phyloP scores from a whole-genome alignment of 768 basidiomycete genomes.

The Boletus pseudo-olivaceus region DNA sequence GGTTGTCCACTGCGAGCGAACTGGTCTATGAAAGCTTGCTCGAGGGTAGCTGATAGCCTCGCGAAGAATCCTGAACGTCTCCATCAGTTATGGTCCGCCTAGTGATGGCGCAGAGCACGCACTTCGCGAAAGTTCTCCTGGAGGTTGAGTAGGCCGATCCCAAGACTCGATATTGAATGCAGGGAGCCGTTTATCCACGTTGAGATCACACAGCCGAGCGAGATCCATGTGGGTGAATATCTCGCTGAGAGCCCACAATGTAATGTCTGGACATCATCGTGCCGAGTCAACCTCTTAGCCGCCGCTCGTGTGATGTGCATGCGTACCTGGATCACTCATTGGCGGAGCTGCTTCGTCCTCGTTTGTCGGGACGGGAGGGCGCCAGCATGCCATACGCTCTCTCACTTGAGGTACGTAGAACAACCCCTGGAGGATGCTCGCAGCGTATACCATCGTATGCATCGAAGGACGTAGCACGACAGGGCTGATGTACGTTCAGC shows the following conservation, averaged over 20 bases:
- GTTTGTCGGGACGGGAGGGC: slow-evolving; percentile 22
- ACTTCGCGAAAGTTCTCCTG: slow-evolving; percentile 45
- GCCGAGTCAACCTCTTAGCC: not conserved
- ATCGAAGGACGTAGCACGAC: slow-evolving; percentile 61
- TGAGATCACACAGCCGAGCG: slow-evolving; percentile 53
- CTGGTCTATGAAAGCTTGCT: slow-evolving; percentile 41
- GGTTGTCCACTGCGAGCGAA: slow-evolving; percentile 31
- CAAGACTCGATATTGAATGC: slow-evolving; percentile 43
- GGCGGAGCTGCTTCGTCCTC: slow-evolving; percentile 25
- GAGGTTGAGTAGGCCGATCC: slow-evolving; percentile 33
- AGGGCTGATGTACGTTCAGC: slow-evolving; percentile 44
- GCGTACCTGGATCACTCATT: slow-evolving; percentile 35
- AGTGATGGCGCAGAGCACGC: slow-evolving; percentile 2
- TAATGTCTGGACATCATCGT: slow-evolving; percentile 36
- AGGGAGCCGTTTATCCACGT: slow-evolving; percentile 47
- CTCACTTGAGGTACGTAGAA: slow-evolving; percentile 73
- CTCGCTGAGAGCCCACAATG: slow-evolving; percentile 58
- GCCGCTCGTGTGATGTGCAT: slow-evolving; percentile 15
- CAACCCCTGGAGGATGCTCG: slow-evolving; percentile 51
- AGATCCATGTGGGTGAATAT: slow-evolving; percentile 70
- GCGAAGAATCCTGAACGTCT: slow-evolving; percentile 46
- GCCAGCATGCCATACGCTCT: slow-evolving; percentile 37
- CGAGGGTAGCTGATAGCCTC: slow-evolving; percentile 41
- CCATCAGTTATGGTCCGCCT: slow-evolving; percentile 11
- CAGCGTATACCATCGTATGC: slow-evolving; percentile 52